phyloP scores from a whole-genome alignment of 2,329 filamentous ascomycete genomes.

The Shiraia bambusicola region DNA sequence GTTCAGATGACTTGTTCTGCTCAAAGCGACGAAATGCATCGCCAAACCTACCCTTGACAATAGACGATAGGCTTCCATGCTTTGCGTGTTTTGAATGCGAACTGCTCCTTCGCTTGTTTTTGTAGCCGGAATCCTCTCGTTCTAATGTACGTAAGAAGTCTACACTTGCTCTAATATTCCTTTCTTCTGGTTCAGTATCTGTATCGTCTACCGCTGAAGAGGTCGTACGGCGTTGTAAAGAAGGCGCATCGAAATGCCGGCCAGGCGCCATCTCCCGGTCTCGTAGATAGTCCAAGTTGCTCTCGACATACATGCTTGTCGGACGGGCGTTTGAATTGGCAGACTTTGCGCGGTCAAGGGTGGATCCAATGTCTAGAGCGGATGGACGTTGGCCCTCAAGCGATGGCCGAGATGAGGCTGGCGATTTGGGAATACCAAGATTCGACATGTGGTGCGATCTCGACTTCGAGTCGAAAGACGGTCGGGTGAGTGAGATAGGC shows the following conservation, averaged over 20 bases:
- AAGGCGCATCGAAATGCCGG: slow-evolving; percentile 36
- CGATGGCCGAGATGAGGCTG: slow-evolving; percentile 65
- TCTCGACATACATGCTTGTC: slow-evolving; percentile 78
- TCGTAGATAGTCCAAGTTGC: slow-evolving; percentile 78
- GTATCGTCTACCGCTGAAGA: slow-evolving; percentile 38
- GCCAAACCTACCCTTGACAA: slow-evolving; percentile 85
- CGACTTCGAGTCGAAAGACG: slow-evolving; percentile 50
- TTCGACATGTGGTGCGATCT: slow-evolving; percentile 55
- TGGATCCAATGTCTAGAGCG: slow-evolving; percentile 61
- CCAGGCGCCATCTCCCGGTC: slow-evolving; percentile 65
- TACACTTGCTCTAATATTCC: slow-evolving; percentile 74
- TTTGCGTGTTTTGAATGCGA: slow-evolving; percentile 66
- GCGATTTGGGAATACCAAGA: slow-evolving; percentile 55
- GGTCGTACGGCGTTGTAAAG: slow-evolving; percentile 29
- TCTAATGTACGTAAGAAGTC: slow-evolving; percentile 81
- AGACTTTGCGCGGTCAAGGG: slow-evolving; percentile 61
- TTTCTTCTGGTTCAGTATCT: slow-evolving; percentile 56
- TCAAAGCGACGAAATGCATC: slow-evolving; percentile 95
- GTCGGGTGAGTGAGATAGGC: slow-evolving; percentile 42
- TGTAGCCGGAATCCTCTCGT: slow-evolving; percentile 57
- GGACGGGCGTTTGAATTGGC: slow-evolving; percentile 70
- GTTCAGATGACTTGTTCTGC: slow-evolving; percentile 43
- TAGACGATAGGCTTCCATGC: slow-evolving; percentile 69
- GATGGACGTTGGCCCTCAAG: slow-evolving; percentile 70
- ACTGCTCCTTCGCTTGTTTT: slow-evolving; percentile 53